These are phyloP conservation scores for Globisporangium acanthophoron DNA, from an alignment of 352 stramenopile genomes.

Conservation along the genomic window DNA sequence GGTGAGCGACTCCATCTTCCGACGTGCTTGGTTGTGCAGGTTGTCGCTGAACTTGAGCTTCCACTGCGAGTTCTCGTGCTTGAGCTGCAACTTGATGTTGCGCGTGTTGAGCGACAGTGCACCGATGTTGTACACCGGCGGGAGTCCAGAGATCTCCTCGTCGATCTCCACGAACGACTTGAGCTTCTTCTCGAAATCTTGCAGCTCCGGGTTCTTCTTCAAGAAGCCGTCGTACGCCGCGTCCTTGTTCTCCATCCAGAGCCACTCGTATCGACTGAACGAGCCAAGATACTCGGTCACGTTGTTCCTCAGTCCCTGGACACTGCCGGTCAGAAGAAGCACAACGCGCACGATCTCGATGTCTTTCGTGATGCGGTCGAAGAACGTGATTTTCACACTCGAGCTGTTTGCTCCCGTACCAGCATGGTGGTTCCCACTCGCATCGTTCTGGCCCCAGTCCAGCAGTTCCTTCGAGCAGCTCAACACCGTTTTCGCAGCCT, in stretches of 20 bases:
- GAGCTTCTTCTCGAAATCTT: conserved; percentile 97
- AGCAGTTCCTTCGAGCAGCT: conserved; percentile 95
- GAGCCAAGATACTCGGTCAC: conserved; percentile 96
- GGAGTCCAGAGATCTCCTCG: conserved; percentile 88
- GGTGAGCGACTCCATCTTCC: conserved; percentile 92
- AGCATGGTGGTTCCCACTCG: conserved; percentile 2
- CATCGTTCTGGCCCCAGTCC: conserved; percentile 90
- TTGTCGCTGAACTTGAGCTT: conserved; percentile 98
- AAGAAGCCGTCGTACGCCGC: conserved; percentile 93
- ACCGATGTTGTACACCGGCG: conserved; percentile 94
- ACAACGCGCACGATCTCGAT: conserved; percentile 98
- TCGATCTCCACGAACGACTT: conserved; percentile 95
- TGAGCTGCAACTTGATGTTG: conserved; percentile 96
- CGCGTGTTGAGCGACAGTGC: conserved; percentile 95
- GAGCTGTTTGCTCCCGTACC: background rate
- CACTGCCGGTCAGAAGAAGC: conserved; percentile 94
- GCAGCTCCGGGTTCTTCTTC: conserved; percentile 91
- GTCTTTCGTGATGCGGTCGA: conserved; percentile 97
- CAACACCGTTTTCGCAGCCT: conserved; percentile 94
- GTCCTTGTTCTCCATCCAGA: conserved; percentile 98
- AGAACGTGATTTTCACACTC: conserved; percentile 88
- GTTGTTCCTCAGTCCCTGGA: conserved; percentile 96
- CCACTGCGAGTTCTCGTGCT: conserved; percentile 95
- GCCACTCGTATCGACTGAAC: conserved; percentile 96
- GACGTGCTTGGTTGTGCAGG: conserved; percentile 90